phyloP scores from a whole-genome alignment of 805 yeast genomes.

The Wickerhamiella alocasiicola region DNA sequence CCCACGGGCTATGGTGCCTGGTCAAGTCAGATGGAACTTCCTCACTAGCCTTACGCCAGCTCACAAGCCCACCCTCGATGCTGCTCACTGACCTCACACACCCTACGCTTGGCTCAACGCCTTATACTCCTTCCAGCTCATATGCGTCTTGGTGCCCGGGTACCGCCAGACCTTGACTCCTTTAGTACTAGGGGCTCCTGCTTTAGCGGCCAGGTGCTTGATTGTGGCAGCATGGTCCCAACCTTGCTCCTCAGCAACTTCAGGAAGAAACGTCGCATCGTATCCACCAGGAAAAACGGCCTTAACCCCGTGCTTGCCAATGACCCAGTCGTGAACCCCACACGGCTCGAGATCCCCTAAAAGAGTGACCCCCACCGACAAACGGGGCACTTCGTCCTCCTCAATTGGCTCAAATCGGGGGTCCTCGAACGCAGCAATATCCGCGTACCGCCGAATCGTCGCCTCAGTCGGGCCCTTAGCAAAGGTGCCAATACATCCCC shows the following conservation, averaged over 20 bases:
- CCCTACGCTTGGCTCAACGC: neutral
- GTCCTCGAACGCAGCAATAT: slow-evolving; percentile 66
- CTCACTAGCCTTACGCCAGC: too few relatives aligned
- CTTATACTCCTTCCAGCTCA: slow-evolving; percentile 33
- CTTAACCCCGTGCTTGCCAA: slow-evolving; percentile 75
- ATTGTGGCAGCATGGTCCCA: slow-evolving; percentile 70
- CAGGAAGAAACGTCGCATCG: slow-evolving; percentile 80
- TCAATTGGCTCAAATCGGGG: slow-evolving; percentile 59
- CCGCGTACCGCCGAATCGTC: slow-evolving; percentile 53
- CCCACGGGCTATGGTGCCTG: too few relatives aligned
- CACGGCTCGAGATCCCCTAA: slow-evolving; percentile 46
- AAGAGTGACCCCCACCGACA: slow-evolving; percentile 52
- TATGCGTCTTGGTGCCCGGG: slow-evolving; percentile 38
- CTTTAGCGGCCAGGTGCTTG: slow-evolving; percentile 56
- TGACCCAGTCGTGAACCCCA: slow-evolving; percentile 57
- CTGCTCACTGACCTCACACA: neutral
- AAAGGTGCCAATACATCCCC: slow-evolving; percentile 96
- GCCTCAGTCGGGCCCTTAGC: slow-evolving; percentile 34
- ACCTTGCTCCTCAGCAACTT: slow-evolving; percentile 76
- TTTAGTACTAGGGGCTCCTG: slow-evolving; percentile 30
- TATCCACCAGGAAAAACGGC: slow-evolving; percentile 37
- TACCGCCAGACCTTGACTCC: slow-evolving; percentile 41
- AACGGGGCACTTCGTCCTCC: slow-evolving; percentile 38
- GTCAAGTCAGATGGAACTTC: too few relatives aligned
- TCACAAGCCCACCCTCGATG: too few relatives aligned